These are phyloP conservation scores for Polyporus tsugae DNA, from an alignment of 1,284 basidiomycete genomes.

Conservation along the genomic window DNA sequence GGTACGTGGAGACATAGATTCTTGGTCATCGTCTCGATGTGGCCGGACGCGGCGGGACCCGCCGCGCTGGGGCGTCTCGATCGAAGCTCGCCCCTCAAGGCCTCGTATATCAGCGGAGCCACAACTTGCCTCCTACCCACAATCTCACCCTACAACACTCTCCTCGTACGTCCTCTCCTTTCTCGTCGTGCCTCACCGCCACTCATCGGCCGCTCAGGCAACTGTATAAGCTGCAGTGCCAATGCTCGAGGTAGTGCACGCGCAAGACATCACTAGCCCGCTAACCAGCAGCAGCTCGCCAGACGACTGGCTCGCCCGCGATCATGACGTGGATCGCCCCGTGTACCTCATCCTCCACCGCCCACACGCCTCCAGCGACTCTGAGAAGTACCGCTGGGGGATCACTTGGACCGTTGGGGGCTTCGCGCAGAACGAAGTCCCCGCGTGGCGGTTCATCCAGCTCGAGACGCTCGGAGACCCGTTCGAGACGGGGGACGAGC, in stretches of 20 bases:
- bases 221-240: neutral
- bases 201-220: neutral
- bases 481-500: conserved; percentile 20
- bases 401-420: conserved; percentile 28
- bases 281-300: conserved; percentile 13
- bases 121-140: neutral
- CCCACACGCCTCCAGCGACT: neutral
- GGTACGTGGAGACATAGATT: neutral
- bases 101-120: neutral
- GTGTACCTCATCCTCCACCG: conserved; percentile 30
- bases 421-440: conserved; percentile 8
- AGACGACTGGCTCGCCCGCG: conserved; percentile 35
- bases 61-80: neutral
- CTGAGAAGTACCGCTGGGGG: conserved; percentile 22
- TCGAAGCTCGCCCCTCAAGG: neutral
- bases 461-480: conserved; percentile 27
- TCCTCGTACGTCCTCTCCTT: neutral
- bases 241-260: conserved; percentile 22
- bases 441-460: conserved; percentile 31
- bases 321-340: conserved; percentile 27
- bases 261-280: conserved; percentile 12
- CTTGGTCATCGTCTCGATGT: neutral
- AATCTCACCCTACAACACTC: neutral
- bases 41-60: conserved; percentile 3
- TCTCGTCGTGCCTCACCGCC: neutral